These are phyloP conservation scores for Phylloboletellus chloephorus DNA, from an alignment of 1,284 basidiomycete species.

Conservation along the genomic window DNA sequence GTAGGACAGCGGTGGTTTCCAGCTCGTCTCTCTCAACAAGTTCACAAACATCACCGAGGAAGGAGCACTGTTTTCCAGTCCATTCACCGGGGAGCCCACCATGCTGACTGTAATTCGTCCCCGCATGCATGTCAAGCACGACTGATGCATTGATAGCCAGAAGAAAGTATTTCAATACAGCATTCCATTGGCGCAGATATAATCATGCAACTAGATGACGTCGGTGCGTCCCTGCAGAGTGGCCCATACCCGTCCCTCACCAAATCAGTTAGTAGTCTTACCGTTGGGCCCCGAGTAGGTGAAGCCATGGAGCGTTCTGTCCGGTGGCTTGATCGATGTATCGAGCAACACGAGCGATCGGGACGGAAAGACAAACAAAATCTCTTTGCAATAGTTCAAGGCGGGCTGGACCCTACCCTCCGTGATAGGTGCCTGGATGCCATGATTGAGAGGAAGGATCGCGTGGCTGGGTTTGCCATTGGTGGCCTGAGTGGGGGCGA, in stretches of 20 bases:
- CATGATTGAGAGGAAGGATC: constrained; percentile 69
- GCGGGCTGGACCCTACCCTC: constrained; percentile 64
- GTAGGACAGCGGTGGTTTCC: constrained; percentile 82
- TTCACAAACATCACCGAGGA: constrained; percentile 82
- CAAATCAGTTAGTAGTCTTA: constrained; percentile 61
- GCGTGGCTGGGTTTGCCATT: constrained; percentile 77
- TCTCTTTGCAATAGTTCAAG: constrained; percentile 85
- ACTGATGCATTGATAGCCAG: constrained; percentile 49
- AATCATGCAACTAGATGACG: constrained; percentile 88
- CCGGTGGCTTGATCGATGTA: constrained; percentile 82
- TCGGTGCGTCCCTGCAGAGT: constrained; percentile 48
- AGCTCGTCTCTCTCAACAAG: constrained; percentile 78
- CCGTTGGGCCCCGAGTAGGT: constrained; percentile 67
- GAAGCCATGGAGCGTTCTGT: constrained; percentile 81
- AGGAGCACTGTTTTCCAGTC: constrained; percentile 76
- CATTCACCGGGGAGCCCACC: constrained; percentile 76
- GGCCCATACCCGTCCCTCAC: constrained; percentile 2
- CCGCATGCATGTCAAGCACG: background rate
- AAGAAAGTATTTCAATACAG: constrained; percentile 81
- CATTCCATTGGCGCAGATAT: constrained; percentile 85
- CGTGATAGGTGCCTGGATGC: constrained; percentile 71
- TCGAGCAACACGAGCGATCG: constrained; percentile 61
- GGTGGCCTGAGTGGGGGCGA: constrained; percentile 82
- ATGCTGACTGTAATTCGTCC: constrained; percentile 69
- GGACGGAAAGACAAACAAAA: constrained; percentile 64